Base-by-base conservation (phyloP, 495 filamentous ascomycete genomes). In the Talaromyces stipitatus region DNA sequence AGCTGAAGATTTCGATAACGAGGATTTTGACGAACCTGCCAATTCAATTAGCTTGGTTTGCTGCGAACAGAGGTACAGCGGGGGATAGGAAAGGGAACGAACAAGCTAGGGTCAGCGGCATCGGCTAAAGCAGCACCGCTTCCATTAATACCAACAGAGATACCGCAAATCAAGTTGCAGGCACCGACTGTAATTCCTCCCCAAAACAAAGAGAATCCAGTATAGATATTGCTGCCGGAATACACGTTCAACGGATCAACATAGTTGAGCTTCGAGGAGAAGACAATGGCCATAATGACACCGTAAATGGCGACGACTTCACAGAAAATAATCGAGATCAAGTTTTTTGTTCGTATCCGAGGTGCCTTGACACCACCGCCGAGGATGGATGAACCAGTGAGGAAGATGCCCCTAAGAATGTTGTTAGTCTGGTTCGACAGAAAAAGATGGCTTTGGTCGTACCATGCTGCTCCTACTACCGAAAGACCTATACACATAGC, bases 261-360 rank as follows among this genome's bases (percentile, higher is more conserved):
- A 14, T 69, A 57, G 61, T 81, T 80, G 56, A 99, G 71, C 67
- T 96, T 94, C 28, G 92, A 77, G 33, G 92, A 95, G 78, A 96
- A 97, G 46, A 99, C 85, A 69, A 99, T 99, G 59, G 92, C 86
- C 90, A 97, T 97, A 74, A 99, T 99, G 64, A 99, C 91, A 64
- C 95, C 95, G 79, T 99, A 99, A 70, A 99, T 99, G 66, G 95
- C 95, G 60, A 99, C 95, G 62, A 97, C 95, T 75, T 99, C 95
- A 77, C 95, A 99, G 81, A 99, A 99, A 77, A 99, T 97, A 77
- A 99, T 97, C 62, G 95, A 97, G 68, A 99, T 96, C 58, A 99
- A 71, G 75, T 97, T 99, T 84, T 99, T 99, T 54, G 95, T 99
- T 63, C 92, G 88, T 69, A 99, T 97, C 61, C 94, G 84, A 18